A percentile compares a stretch with the other conserved stretches of the same genome.
phyloP scores from a whole-genome alignment of 2,329 filamentous ascomycete genomes.

The Cordyceps militaris region DNA sequence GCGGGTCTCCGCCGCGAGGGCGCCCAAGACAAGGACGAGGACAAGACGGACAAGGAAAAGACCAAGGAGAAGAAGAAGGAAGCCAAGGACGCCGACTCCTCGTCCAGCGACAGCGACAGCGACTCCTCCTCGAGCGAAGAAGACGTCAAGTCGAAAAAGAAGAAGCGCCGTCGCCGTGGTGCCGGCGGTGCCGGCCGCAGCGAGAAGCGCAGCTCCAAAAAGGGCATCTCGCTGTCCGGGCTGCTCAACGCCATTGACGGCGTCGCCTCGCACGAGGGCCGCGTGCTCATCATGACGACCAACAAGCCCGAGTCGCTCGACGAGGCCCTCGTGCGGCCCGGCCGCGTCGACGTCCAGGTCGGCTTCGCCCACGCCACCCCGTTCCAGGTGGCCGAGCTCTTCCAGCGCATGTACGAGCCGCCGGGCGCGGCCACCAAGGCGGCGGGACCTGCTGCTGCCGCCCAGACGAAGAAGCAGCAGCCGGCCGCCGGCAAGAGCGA shows the following conservation, averaged over 20 bases:
- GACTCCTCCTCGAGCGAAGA: constrained; percentile 17
- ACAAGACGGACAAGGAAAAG: constrained; percentile 29
- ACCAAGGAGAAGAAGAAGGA: constrained; percentile 17
- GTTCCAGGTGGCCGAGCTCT: constrained; percentile 49
- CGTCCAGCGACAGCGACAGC: not conserved
- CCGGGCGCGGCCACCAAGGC: constrained; percentile 18
- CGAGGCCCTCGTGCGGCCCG: constrained; percentile 65
- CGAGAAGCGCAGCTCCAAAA: constrained; percentile 15
- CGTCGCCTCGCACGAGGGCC: constrained; percentile 70
- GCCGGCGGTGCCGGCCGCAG: constrained; percentile 13
- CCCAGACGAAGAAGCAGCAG: not conserved
- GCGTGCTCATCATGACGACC: constrained; percentile 76
- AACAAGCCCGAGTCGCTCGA: constrained; percentile 70
- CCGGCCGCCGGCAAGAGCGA: not conserved
- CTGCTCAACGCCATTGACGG: constrained; percentile 80
- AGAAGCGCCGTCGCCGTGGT: constrained; percentile 10
- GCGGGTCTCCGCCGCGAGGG: constrained; percentile 47
- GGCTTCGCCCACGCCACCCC: constrained; percentile 52
- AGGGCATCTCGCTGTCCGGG: constrained; percentile 65
- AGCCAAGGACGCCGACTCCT: not conserved
- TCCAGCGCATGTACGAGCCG: constrained; percentile 53
- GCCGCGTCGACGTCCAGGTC: constrained; percentile 64
- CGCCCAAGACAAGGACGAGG: constrained; percentile 29
- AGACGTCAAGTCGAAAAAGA: constrained; percentile 15
- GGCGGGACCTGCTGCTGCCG: too few relatives aligned